A percentile compares a stretch with the other conserved stretches of the same genome.
Evolutionary conservation across 176 grass and related monocot species (phyloP).

Genomic region (Lolium perenne): DNA sequence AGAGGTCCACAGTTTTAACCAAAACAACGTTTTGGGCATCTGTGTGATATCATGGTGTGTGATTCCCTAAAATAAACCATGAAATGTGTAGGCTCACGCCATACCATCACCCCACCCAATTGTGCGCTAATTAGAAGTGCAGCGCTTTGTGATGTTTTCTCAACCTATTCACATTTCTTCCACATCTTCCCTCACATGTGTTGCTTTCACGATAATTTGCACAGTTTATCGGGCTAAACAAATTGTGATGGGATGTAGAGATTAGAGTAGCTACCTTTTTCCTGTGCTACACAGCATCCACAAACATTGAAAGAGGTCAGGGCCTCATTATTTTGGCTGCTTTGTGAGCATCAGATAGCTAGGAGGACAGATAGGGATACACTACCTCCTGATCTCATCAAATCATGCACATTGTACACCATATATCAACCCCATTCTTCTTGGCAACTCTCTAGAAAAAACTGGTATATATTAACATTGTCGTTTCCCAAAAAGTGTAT

Average conservation of each 20-base stretch:
- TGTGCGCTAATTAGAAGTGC: background rate
- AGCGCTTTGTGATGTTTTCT: background rate
- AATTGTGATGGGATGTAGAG: background rate
- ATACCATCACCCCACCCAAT: background rate
- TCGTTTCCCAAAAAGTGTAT: constrained; percentile 31
- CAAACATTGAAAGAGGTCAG: constrained; percentile 37
- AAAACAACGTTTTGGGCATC: no score
- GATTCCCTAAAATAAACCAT: background rate
- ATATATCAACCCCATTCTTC: constrained; percentile 16
- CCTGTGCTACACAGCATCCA: constrained; percentile 3
- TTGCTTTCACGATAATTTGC: background rate
- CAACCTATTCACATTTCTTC: background rate
- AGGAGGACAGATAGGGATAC: constrained; percentile 53
- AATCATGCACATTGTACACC: constrained; percentile 25
- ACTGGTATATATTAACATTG: background rate
- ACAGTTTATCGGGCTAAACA: background rate
- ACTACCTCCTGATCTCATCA: constrained; percentile 52
- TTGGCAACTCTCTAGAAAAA: constrained; percentile 19
- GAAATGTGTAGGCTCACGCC: background rate
- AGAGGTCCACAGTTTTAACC: no score
- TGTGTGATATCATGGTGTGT: no score
- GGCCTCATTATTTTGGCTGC: constrained; percentile 38
- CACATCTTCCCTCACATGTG: background rate
- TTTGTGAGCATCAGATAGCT: constrained; percentile 30
- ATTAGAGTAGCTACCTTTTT: background rate